Evolutionary conservation across 495 filamentous ascomycete genomes (phyloP), one percentile per base, ranked within the genome.

Genomic region (Amniculicola lignicola): DNA sequence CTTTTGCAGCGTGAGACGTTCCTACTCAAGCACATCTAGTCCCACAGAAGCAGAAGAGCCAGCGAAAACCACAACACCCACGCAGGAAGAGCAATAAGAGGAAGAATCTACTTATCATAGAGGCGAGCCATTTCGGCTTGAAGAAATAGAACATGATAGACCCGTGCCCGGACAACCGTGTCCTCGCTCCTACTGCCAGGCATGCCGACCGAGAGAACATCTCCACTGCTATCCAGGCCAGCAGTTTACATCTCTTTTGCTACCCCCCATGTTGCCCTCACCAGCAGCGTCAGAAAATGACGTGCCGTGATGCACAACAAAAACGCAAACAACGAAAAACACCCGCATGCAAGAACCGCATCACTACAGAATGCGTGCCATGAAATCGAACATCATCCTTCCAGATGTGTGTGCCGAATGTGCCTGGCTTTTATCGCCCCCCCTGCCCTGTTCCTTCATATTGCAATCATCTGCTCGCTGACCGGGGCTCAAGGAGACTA

Each of bases 101-200:
- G 37, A 57, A 33, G 36, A 57, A 18, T 62, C 59, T 62, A 62
- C 59, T 62, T 55, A 46, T 55, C 58, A 62, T 57, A 51, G 51
- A 55, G 52, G 46, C 44, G n/a, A 36, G 47, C 57, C 49, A 54
- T 36, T 44, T 25, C 18, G 49, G 49, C 42, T 38, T n/a, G 43
- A 47, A 60, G 49, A 54, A 60, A 58, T 58, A 58, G 38, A 28
- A 53, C 37, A 57, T 49, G 36, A 37, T 39, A 50, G 35, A 23
- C 44, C 28, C 50, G 50, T 28, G 40, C 51, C 51, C 37, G 31
- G 14, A 33, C 41, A 7, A 46, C 33, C 41, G 11, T 31, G 15
- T 43, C 39, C 18, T 22, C n/a, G n/a, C n/a, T n/a, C 7, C 38
- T 21, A 10, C 5, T 33, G 22, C 14, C n/a, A 12, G 28, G 24